These are phyloP conservation scores for Pestalotiopsis sp. DNA, from an alignment of 2,329 filamentous ascomycete species.

Conservation along the genomic window DNA sequence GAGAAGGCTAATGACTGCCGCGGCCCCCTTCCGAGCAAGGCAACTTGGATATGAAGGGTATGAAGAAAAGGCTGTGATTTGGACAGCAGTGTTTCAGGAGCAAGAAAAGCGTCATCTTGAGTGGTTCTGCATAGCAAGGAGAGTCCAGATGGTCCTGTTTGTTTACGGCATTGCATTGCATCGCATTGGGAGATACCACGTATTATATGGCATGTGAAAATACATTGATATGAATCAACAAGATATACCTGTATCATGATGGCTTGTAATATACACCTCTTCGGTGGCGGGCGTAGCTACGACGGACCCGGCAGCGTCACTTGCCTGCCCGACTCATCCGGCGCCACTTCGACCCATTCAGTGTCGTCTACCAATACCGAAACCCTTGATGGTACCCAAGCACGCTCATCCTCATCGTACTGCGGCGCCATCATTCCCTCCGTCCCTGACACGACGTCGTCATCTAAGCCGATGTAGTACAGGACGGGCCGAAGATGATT, in stretches of 20 bases:
- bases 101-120: not conserved
- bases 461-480: no score
- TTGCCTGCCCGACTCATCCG: no score
- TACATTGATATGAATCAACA: not conserved
- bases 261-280: not conserved
- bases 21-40: no score
- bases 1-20: constrained; percentile 24
- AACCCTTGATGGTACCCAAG: no score
- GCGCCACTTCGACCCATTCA: no score
- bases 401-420: no score
- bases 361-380: no score
- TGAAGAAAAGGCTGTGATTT: not conserved
- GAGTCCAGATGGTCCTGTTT: not conserved
- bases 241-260: not conserved
- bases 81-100: not conserved
- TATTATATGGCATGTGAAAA: not conserved
- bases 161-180: not conserved
- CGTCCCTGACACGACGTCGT: no score
- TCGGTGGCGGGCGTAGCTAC: not conserved
- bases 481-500: no score
- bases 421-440: no score
- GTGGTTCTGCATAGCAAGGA: not conserved
- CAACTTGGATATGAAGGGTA: not conserved
- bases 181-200: not conserved
- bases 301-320: no score